Conservation (phyloP, 768 basidiomycete genomes). For the Serendipita indica region DNA sequence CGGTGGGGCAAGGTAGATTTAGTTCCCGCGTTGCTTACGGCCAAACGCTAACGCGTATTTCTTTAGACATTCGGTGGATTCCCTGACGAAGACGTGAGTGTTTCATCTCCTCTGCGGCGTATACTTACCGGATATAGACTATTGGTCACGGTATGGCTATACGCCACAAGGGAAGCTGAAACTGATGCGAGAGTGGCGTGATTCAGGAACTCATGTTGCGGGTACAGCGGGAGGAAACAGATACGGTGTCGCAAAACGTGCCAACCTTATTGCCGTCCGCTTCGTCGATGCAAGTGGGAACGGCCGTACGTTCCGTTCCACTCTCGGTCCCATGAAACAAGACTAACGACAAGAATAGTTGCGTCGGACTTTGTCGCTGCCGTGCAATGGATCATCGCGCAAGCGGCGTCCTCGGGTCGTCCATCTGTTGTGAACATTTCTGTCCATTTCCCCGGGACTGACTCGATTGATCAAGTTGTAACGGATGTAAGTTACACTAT, state of each 20-base stretch:
- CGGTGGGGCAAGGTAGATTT: background rate
- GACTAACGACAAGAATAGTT: background rate
- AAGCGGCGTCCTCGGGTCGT: constrained; percentile 4
- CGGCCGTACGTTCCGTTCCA: background rate
- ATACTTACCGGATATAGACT: constrained; percentile 20
- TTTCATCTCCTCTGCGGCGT: background rate
- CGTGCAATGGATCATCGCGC: constrained; percentile 11
- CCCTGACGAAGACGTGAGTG: constrained; percentile 6
- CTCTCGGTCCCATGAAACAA: background rate
- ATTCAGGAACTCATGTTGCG: constrained; percentile 5
- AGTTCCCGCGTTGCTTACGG: background rate
- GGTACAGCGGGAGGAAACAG: constrained; percentile 19
- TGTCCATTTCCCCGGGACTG: constrained; percentile 9
- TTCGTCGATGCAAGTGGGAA: constrained; percentile 12
- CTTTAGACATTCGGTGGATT: constrained; percentile 23
- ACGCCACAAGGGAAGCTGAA: no score
- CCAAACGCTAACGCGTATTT: background rate
- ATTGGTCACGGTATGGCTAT: constrained; percentile 31
- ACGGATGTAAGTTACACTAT: constrained; percentile 1
- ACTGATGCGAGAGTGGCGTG: background rate
- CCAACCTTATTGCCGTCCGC: constrained; percentile 7
- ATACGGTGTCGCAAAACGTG: constrained; percentile 11
- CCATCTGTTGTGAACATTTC: constrained; percentile 15
- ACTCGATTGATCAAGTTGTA: constrained; percentile 12
- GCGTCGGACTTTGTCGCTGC: constrained; percentile 7